A percentile compares a stretch with the other conserved stretches of the same genome.
These are phyloP conservation scores for Mallotus japonicus DNA, from an alignment of 441 rosid species.

Conservation along the genomic window DNA sequence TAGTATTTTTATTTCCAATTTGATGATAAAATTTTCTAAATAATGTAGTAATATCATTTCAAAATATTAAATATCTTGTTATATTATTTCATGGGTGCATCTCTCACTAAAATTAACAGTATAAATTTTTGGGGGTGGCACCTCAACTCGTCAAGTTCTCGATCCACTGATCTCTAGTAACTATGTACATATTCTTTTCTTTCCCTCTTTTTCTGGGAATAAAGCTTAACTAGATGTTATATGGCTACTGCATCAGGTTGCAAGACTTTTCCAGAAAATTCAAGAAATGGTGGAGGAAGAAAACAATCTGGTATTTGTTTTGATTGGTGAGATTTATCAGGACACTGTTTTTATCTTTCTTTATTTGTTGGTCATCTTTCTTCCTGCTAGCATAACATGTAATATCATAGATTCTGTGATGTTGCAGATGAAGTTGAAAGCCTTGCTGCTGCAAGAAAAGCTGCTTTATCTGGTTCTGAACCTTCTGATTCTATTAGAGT, in stretches of 20 bases:
- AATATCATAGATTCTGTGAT: conserved; percentile 28
- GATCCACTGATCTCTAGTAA: neutral
- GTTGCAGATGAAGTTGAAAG: conserved; percentile 97
- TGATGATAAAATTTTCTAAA: neutral
- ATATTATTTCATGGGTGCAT: neutral
- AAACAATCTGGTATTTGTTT: conserved; percentile 90
- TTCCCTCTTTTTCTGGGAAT: neutral
- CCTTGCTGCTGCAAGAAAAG: conserved; percentile 95
- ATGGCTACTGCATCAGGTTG: conserved; percentile 49
- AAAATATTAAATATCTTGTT: neutral
- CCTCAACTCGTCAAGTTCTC: neutral
- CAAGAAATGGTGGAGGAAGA: conserved; percentile 99
- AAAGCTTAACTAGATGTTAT: neutral
- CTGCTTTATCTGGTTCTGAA: conserved; percentile 96
- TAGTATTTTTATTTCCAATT: neutral
- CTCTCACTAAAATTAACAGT: neutral
- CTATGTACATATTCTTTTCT: neutral
- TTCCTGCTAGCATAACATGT: conserved; percentile 29
- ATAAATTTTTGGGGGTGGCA: neutral
- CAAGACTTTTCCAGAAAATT: conserved; percentile 93
- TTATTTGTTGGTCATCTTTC: conserved; percentile 16
- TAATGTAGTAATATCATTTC: neutral
- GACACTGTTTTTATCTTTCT: neutral
- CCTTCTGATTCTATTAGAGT: conserved; percentile 99
- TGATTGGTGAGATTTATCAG: conserved; percentile 75